These are phyloP conservation scores for Senecio squalidus DNA, from an alignment of 140 eudicot genomes.

Conservation along the genomic window DNA sequence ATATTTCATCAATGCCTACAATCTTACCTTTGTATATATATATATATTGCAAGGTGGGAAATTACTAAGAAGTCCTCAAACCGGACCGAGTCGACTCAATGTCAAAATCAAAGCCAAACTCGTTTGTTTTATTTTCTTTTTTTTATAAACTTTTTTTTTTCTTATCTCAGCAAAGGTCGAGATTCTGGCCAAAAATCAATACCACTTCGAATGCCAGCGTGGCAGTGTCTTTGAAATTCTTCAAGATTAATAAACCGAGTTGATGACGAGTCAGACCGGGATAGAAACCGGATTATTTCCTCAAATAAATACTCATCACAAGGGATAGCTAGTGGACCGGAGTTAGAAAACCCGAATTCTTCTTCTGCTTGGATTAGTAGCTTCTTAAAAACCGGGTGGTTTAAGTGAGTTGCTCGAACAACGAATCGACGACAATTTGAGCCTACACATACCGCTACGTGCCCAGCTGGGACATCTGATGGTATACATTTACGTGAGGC, in stretches of 20 bases:
- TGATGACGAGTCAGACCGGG: constrained; percentile 50
- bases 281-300: constrained; percentile 50
- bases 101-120: constrained; percentile 36
- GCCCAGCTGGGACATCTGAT: constrained; percentile 84
- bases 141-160: not conserved
- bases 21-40: constrained; percentile 10
- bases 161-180: constrained; percentile 51
- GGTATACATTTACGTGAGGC: constrained; percentile 35
- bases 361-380: constrained; percentile 71
- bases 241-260: constrained; percentile 49
- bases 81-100: constrained; percentile 31
- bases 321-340: constrained; percentile 74
- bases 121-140: constrained; percentile 21
- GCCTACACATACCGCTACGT: constrained; percentile 83
- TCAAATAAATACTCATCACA: constrained; percentile 84
- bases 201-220: constrained; percentile 40
- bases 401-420: constrained; percentile 60
- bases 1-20: not conserved
- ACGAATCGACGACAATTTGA: constrained; percentile 50
- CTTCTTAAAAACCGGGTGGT: constrained; percentile 70
- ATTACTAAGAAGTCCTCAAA: constrained; percentile 27
- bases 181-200: constrained; percentile 65
- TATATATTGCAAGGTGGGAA: constrained; percentile 21
- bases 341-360: constrained; percentile 63
- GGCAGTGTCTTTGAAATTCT: constrained; percentile 64